A percentile compares a stretch with the other conserved stretches of the same genome.
These are phyloP conservation scores for Geotrichum candidum DNA, from an alignment of 1,139 yeast species.

Conservation along the genomic window DNA sequence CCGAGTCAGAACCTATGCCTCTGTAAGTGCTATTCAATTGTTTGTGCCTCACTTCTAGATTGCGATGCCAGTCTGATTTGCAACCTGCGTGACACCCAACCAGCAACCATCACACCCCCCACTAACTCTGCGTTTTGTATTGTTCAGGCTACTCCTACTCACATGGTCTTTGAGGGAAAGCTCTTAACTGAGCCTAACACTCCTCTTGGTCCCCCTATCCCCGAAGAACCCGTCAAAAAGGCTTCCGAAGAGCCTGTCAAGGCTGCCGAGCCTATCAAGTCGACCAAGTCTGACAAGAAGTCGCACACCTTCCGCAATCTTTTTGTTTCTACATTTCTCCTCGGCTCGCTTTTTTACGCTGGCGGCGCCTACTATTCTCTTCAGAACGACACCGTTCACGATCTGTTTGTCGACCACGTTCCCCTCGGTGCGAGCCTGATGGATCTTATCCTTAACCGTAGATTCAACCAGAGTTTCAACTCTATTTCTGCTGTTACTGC, in stretches of 20 bases:
- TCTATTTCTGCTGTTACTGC: background rate
- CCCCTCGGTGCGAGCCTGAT: constrained; percentile 55
- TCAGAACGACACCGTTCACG: constrained; percentile 37
- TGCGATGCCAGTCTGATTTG: background rate
- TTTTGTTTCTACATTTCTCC: constrained; percentile 26
- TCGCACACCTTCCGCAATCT: constrained; percentile 33
- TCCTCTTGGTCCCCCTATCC: background rate
- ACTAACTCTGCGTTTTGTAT: background rate
- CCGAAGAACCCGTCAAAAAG: background rate
- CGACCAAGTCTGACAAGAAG: constrained; percentile 17
- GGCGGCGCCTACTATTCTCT: constrained; percentile 38
- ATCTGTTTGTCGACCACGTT: constrained; percentile 49
- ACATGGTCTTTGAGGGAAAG: constrained; percentile 18
- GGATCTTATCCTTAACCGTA: constrained; percentile 44
- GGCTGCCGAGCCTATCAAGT: background rate
- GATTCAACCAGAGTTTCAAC: constrained; percentile 31
- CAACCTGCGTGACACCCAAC: background rate
- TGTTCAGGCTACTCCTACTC: background rate
- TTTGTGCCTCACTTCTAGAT: background rate
- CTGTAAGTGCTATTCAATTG: constrained; percentile 1
- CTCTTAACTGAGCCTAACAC: constrained; percentile 6
- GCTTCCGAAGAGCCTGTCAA: background rate
- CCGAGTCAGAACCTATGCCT: background rate
- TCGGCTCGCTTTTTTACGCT: constrained; percentile 31
- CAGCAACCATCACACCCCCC: background rate